phyloP scores from a whole-genome alignment of 345 rosid species.

The Streptanthus diversifolius region DNA sequence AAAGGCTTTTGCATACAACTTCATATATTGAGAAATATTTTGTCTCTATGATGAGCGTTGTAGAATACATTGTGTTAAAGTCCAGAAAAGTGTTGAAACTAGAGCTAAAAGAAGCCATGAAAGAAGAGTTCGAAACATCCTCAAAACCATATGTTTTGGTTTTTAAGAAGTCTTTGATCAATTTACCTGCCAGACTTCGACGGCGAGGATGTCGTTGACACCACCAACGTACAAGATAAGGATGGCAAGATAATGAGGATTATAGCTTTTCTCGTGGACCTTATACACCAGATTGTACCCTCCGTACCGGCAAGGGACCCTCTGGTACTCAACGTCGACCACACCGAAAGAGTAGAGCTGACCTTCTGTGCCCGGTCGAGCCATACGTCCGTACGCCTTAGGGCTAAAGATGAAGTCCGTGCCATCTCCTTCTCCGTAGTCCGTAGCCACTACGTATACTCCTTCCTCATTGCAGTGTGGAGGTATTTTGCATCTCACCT shows the following conservation, averaged over 20 bases:
- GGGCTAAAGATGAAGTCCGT: conserved; percentile 85
- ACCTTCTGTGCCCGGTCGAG: conserved; percentile 30
- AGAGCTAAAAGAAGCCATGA: neutral
- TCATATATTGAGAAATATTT: neutral
- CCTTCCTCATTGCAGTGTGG: conserved; percentile 62
- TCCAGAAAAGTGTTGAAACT: neutral
- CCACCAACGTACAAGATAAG: conserved; percentile 51
- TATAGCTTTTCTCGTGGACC: conserved; percentile 66
- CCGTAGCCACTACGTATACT: conserved; percentile 64
- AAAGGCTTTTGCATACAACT: neutral
- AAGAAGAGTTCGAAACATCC: neutral
- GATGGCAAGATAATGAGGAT: conserved; percentile 64
- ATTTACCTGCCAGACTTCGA: conserved; percentile 64
- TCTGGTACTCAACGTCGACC: conserved; percentile 66
- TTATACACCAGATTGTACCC: conserved; percentile 50
- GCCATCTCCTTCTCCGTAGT: conserved; percentile 72
- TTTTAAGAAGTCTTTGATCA: neutral
- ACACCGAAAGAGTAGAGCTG: conserved; percentile 66
- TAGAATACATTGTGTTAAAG: neutral
- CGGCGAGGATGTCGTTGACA: conserved; percentile 50
- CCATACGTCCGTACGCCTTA: conserved; percentile 56
- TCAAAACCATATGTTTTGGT: neutral
- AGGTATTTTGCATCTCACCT: conserved; percentile 75
- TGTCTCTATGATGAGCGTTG: neutral
- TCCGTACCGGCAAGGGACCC: conserved; percentile 57